Percentiles rank a stretch among this genome's conserved stretches.
Evolutionary conservation across 306 rosid species (phyloP).

Genomic region (Senna tora): DNA sequence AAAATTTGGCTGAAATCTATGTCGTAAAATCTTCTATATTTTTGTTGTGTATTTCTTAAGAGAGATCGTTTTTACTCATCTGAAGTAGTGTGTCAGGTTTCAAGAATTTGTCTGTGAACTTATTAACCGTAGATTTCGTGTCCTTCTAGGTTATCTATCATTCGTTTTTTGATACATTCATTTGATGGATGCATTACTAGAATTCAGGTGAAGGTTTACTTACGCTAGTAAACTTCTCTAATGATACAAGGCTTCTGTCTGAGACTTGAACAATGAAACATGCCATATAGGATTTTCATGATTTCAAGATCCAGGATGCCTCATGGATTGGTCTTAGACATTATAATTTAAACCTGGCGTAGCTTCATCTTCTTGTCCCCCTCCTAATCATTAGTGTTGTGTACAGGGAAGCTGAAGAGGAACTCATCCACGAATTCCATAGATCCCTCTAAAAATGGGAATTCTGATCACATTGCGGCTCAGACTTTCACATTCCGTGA

Average conservation of each 20-base stretch:
- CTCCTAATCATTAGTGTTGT: slow-evolving; percentile 28
- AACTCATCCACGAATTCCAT: slow-evolving; percentile 54
- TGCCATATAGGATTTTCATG: slow-evolving; percentile 15
- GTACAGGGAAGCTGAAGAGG: slow-evolving; percentile 59
- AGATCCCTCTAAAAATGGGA: slow-evolving; percentile 60
- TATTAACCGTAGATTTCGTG: slow-evolving; percentile 15
- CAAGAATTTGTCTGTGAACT: slow-evolving; percentile 15
- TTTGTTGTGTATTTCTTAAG: background rate
- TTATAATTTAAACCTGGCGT: slow-evolving; percentile 21
- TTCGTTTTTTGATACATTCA: background rate
- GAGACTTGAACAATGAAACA: slow-evolving; percentile 24
- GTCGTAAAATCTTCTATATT: background rate
- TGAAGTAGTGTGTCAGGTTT: slow-evolving; percentile 24
- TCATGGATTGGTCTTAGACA: slow-evolving; percentile 9
- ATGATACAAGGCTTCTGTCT: background rate
- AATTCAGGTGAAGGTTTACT: slow-evolving; percentile 1
- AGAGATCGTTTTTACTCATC: background rate
- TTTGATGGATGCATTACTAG: background rate
- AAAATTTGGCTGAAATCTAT: background rate
- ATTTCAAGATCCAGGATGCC: background rate
- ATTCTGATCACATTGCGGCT: slow-evolving; percentile 77
- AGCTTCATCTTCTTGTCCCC: slow-evolving; percentile 17
- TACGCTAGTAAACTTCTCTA: slow-evolving; percentile 12
- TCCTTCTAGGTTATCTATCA: background rate
- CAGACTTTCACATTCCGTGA: slow-evolving; percentile 87